Evolutionary conservation across 768 basidiomycete species (phyloP).

Genomic region (Podaxis sp.): DNA sequence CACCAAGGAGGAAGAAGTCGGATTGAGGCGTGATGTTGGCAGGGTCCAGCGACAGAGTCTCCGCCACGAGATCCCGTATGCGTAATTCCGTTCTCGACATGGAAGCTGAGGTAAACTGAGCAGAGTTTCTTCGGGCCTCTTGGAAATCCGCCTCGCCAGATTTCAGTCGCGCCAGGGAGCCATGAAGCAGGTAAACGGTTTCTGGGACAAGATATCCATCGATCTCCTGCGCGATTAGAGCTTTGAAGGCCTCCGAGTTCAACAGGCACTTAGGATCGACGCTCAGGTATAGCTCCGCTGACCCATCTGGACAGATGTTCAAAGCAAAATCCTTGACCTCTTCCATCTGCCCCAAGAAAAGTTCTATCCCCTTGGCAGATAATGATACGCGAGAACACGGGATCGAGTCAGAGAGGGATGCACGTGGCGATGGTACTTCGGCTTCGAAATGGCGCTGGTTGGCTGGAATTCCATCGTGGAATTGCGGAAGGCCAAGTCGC

Average conservation of each 20-base stretch:
- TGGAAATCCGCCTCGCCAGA: conserved; percentile 31
- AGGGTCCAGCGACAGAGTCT: conserved; percentile 31
- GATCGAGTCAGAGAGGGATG: conserved; percentile 37
- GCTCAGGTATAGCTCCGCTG: conserved; percentile 39
- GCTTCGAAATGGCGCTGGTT: conserved; percentile 44
- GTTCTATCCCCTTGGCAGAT: conserved; percentile 27
- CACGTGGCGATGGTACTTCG: conserved; percentile 27
- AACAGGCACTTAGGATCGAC: conserved; percentile 20
- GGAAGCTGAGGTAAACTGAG: conserved; percentile 20
- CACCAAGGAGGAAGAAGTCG: conserved; percentile 45
- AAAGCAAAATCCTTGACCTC: conserved; percentile 37
- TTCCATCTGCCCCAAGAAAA: conserved; percentile 25
- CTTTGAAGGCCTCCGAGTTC: conserved; percentile 22
- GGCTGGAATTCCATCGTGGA: conserved; percentile 33
- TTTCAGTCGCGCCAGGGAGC: conserved; percentile 21
- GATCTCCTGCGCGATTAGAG: conserved; percentile 24
- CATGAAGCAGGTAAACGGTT: conserved; percentile 31
- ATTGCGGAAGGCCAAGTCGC: conserved; percentile 37
- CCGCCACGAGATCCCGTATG: conserved; percentile 37
- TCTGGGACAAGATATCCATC: conserved; percentile 43
- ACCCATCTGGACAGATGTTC: conserved; percentile 30
- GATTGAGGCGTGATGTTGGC: conserved; percentile 30
- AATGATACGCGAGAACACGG: conserved; percentile 32
- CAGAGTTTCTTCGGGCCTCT: conserved; percentile 28
- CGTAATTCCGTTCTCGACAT: conserved; percentile 32